Evolutionary conservation across 805 yeast species (phyloP).

Genomic region (Kuraishia molischiana): DNA sequence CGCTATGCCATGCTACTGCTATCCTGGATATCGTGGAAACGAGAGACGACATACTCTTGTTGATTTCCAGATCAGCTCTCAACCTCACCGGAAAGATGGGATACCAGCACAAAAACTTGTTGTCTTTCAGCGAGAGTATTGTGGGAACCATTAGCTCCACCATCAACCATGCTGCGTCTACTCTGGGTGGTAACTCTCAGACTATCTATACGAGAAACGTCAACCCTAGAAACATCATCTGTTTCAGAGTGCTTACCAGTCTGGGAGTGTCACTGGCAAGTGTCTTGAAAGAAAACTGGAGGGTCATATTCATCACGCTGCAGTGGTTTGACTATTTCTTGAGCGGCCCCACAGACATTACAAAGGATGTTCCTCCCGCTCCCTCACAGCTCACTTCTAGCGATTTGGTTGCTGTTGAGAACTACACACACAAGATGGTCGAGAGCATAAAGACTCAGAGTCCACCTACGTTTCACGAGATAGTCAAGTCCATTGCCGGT

Average conservation of each 20-base stretch:
- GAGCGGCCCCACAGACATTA: constrained; percentile 45
- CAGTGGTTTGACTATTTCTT: constrained; percentile 73
- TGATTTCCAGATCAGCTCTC: constrained; percentile 36
- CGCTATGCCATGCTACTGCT: constrained; percentile 76
- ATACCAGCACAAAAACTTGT: constrained; percentile 20
- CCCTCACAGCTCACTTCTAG: constrained; percentile 29
- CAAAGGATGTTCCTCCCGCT: constrained; percentile 31
- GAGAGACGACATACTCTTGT: constrained; percentile 46
- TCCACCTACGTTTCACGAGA: constrained; percentile 33
- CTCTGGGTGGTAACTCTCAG: constrained; percentile 9
- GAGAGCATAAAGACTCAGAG: constrained; percentile 55
- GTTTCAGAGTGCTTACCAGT: constrained; percentile 71
- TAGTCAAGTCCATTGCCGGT: constrained; percentile 36
- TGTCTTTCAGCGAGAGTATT: constrained; percentile 39
- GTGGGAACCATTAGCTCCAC: constrained; percentile 41
- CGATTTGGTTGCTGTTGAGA: constrained; percentile 44
- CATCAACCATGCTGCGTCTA: constrained; percentile 25
- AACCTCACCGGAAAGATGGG: constrained; percentile 24
- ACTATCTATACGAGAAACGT: constrained; percentile 31
- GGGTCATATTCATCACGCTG: constrained; percentile 44
- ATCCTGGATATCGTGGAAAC: constrained; percentile 45
- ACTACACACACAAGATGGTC: constrained; percentile 46
- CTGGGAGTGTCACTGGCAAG: constrained; percentile 79
- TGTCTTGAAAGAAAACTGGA: constrained; percentile 61
- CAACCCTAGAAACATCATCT: constrained; percentile 59